Percentiles rank a stretch among this genome's conserved stretches.
Evolutionary conservation across 2,329 filamentous ascomycete genomes (phyloP).

Genomic region (Phialophora tarda): DNA sequence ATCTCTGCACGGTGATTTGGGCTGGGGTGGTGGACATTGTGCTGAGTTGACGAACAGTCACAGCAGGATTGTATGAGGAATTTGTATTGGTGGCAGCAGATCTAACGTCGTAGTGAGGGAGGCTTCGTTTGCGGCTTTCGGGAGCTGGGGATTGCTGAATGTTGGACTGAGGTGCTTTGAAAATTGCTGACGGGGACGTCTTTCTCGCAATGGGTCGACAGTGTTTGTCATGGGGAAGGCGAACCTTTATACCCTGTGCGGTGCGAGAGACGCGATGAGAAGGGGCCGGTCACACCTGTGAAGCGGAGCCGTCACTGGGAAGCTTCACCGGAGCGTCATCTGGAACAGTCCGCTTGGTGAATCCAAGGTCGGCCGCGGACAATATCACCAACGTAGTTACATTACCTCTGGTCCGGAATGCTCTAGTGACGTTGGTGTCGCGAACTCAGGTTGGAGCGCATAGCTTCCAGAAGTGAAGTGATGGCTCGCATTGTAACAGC

Average conservation of each 20-base stretch:
- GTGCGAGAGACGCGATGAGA: background rate
- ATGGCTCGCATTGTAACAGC: background rate
- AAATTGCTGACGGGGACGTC: too few relatives aligned
- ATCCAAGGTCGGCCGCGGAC: background rate
- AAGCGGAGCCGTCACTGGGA: background rate
- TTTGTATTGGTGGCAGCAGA: background rate
- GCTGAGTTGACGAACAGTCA: background rate
- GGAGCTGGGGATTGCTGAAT: too few relatives aligned
- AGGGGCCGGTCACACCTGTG: background rate
- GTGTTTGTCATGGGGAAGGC: background rate
- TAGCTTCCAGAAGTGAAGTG: background rate
- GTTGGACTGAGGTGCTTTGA: too few relatives aligned
- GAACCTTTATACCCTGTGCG: background rate
- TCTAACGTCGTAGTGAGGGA: too few relatives aligned
- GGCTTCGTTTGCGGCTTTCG: too few relatives aligned
- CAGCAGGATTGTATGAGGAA: background rate
- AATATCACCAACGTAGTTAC: background rate
- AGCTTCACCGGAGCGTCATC: background rate
- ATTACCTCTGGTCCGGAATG: background rate
- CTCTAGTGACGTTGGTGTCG: background rate
- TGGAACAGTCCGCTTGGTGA: background rate
- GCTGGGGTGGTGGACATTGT: background rate
- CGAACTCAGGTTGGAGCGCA: background rate
- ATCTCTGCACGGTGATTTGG: background rate
- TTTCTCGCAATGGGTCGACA: background rate